phyloP scores from a whole-genome alignment of 768 basidiomycete species.

The Hypholoma fasciculare region DNA sequence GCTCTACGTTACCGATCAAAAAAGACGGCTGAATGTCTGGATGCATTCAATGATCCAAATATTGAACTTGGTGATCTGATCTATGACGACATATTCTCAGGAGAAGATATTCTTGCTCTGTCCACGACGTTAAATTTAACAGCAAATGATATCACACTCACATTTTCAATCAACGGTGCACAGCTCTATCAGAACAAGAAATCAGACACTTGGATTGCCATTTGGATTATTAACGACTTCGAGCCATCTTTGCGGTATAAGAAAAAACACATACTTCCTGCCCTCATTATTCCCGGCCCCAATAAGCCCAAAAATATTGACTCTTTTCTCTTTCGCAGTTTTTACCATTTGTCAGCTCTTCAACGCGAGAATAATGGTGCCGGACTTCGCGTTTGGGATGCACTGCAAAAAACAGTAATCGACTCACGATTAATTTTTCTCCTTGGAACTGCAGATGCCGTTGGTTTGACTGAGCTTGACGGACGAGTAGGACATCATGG shows the following conservation, averaged over 20 bases:
- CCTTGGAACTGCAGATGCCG: constrained; percentile 28
- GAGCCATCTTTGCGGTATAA: constrained; percentile 29
- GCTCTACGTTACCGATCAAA: constrained; percentile 26
- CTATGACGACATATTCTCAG: constrained; percentile 21
- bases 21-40: constrained; percentile 17
- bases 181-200: constrained; percentile 41
- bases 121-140: constrained; percentile 18
- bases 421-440: constrained; percentile 21
- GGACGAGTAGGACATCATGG: constrained; percentile 30
- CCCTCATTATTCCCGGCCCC: constrained; percentile 32
- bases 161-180: constrained; percentile 36
- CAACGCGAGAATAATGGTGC: constrained; percentile 23
- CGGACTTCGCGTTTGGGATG: constrained; percentile 29
- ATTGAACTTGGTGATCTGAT: background rate
- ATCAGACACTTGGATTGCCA: constrained; percentile 40
- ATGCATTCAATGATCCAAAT: background rate
- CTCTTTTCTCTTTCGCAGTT: constrained; percentile 29
- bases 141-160: constrained; percentile 26
- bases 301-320: constrained; percentile 37
- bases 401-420: constrained; percentile 10
- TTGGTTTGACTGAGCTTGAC: constrained; percentile 24
- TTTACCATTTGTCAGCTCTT: constrained; percentile 35
- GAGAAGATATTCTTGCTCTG: constrained; percentile 25
- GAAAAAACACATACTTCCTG: constrained; percentile 30
- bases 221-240: constrained; percentile 32